A percentile compares a stretch with the other conserved stretches of the same genome.
phyloP scores from a whole-genome alignment of 768 basidiomycete species.

The Symmetrospora coprosmae region DNA sequence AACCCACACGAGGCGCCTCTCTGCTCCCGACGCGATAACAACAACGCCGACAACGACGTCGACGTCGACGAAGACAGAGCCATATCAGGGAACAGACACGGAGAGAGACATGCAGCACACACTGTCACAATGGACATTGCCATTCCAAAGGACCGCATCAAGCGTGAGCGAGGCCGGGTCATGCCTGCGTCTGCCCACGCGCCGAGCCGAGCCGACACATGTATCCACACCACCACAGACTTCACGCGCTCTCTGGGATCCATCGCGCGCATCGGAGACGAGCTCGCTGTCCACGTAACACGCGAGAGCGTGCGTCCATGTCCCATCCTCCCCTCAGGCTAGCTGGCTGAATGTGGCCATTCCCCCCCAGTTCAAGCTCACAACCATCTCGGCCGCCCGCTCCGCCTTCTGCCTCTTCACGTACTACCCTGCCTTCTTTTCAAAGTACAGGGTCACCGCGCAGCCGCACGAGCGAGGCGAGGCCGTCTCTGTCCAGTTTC shows the following conservation, averaged over 20 bases:
- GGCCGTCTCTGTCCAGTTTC: not conserved
- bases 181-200: too few species aligned
- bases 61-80: too few species aligned
- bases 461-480: not conserved
- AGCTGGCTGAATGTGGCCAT: not conserved
- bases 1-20: too few species aligned
- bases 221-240: not conserved
- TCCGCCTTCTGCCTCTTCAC: slow-evolving; percentile 20
- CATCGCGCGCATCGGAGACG: slow-evolving; percentile 16
- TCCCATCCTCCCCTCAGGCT: not conserved
- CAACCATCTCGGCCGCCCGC: not conserved
- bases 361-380: not conserved
- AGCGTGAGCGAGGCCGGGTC: slow-evolving; percentile 6
- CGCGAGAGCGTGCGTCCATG: not conserved
- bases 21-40: too few species aligned
- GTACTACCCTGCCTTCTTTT: slow-evolving; percentile 14
- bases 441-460: slow-evolving; percentile 10
- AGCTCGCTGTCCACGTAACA: slow-evolving; percentile 4
- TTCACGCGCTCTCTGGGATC: slow-evolving; percentile 16
- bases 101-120: too few species aligned
- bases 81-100: too few species aligned
- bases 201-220: too few species aligned
- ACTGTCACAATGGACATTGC: slow-evolving; percentile 2
- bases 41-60: too few species aligned
- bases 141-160: slow-evolving; percentile 10